These are phyloP conservation scores for Nannochloris sp. DNA, from an alignment of 139 green algal species.

Conservation along the genomic window DNA sequence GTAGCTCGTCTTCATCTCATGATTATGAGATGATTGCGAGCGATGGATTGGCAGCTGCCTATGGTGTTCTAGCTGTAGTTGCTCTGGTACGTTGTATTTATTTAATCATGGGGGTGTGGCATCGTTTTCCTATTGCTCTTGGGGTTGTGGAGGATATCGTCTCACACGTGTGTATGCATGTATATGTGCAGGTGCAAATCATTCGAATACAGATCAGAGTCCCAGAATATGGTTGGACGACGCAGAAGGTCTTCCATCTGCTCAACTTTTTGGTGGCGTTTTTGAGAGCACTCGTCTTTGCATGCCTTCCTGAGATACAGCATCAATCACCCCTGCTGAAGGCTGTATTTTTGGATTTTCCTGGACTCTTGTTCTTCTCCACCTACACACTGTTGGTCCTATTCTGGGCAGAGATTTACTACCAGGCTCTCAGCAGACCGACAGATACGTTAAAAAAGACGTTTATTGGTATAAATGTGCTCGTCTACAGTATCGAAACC, in stretches of 20 bases:
- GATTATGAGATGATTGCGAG: constrained; percentile 14
- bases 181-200: constrained; percentile 57
- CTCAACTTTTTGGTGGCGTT: constrained; percentile 83
- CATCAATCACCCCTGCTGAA: constrained; percentile 20
- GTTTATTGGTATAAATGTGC: constrained; percentile 78
- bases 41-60: constrained; percentile 51
- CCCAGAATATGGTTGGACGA: constrained; percentile 98
- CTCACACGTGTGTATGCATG: background rate
- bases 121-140: background rate
- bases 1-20: background rate
- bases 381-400: constrained; percentile 97
- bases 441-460: constrained; percentile 62
- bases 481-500: constrained; percentile 72
- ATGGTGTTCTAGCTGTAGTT: constrained; percentile 48
- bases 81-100: constrained; percentile 43
- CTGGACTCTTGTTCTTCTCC: constrained; percentile 92
- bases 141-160: too few relatives aligned
- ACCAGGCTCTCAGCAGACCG: constrained; percentile 82
- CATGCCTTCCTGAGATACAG: constrained; percentile 48
- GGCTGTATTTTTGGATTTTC: constrained; percentile 76
- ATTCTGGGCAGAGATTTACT: constrained; percentile 99
- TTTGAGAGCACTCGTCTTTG: constrained; percentile 70
- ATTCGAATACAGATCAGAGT: constrained; percentile 84
- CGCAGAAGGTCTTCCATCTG: constrained; percentile 98
- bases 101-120: background rate